A percentile compares a stretch with the other conserved stretches of the same genome.
Conservation (phyloP, 768 basidiomycete genomes). For the Boletus pseudo-olivaceus region DNA sequence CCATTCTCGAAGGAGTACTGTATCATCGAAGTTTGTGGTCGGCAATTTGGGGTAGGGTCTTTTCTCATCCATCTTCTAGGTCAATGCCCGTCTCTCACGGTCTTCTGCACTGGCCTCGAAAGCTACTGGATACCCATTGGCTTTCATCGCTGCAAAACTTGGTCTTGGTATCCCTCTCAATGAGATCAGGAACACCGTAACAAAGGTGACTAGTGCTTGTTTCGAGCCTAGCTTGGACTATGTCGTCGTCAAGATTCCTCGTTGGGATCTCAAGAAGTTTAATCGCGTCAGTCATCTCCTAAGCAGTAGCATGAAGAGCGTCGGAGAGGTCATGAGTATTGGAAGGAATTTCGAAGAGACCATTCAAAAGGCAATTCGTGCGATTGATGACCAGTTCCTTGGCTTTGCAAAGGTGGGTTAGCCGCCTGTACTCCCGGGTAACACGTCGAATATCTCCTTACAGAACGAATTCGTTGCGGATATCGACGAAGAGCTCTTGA, state of each 20-base stretch:
- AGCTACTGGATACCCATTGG: constrained; percentile 96
- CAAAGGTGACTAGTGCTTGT: constrained; percentile 93
- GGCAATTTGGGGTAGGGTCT: background rate
- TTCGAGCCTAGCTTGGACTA: constrained; percentile 99
- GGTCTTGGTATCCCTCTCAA: constrained; percentile 96
- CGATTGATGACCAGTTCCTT: constrained; percentile 92
- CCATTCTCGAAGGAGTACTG: constrained; percentile 95
- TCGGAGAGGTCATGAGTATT: constrained; percentile 99
- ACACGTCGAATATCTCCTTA: background rate
- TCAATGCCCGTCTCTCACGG: constrained; percentile 96
- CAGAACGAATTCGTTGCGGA: constrained; percentile 87
- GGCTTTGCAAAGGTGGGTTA: constrained; percentile 81
- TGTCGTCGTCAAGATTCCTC: constrained; percentile 96
- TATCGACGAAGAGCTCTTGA: constrained; percentile 88
- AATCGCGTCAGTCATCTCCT: constrained; percentile 85
- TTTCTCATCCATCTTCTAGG: constrained; percentile 33
- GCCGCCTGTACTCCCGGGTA: background rate
- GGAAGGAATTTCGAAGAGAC: constrained; percentile 98
- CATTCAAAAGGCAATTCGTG: constrained; percentile 95
- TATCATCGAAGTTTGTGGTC: constrained; percentile 79
- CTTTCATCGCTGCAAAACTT: constrained; percentile 97
- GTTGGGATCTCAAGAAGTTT: constrained; percentile 99
- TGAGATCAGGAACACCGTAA: constrained; percentile 97
- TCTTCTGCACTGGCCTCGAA: constrained; percentile 98
- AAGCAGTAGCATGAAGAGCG: constrained; percentile 97